Evolutionary conservation across 2,329 filamentous ascomycete genomes (phyloP), one percentile per base, ranked within the genome.

Genomic region (Elsinoe perseae): DNA sequence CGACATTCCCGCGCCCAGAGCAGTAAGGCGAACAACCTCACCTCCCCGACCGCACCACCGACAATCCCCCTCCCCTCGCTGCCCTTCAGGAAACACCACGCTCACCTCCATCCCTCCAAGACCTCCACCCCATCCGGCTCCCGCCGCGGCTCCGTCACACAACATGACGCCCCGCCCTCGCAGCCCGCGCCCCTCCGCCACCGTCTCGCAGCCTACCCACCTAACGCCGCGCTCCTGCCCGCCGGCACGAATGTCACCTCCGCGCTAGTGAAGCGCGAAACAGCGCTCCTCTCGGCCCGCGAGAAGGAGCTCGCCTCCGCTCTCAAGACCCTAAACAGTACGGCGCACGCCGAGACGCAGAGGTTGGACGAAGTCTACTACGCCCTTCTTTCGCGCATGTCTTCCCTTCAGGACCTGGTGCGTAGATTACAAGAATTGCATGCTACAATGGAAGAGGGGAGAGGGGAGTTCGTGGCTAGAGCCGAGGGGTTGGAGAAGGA

Each of bases 401-500:
- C 78, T 50, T 69, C 77, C 1, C 73, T 91, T 34, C 83, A 85
- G 55, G 78, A 75, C 61, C 88, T 83, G 0, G 79, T 90, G 36
- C 68, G 75, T 4, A 79, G 78, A 2, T 73, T 92, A 25, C 83
- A 83, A 64, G 82, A 86, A 62, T 76, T 92, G n/a, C 82, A 84
- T 0, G 73, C 73, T 27, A 74, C 80, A 63, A 83, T 84, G 4
- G 77, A 76, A 55, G 75, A 80, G 53, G 74, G 85, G 7, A 79
- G 80, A 58, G 70, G 72, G 14, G 75, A 73, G 46, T 90, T 91
- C 64, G 72, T 78, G 57, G 69, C 70, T 16, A 83, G 87, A 52
- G 77, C 65, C 0, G 70, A 92, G 62, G 85, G 91, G 63, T 76
- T 95, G 25, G 89, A 96, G 65, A 86, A 85, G 64, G 89, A 95